Percentiles rank a stretch among this genome's conserved stretches.
phyloP scores from a whole-genome alignment of 768 basidiomycete genomes.

The Serendipita indica region DNA sequence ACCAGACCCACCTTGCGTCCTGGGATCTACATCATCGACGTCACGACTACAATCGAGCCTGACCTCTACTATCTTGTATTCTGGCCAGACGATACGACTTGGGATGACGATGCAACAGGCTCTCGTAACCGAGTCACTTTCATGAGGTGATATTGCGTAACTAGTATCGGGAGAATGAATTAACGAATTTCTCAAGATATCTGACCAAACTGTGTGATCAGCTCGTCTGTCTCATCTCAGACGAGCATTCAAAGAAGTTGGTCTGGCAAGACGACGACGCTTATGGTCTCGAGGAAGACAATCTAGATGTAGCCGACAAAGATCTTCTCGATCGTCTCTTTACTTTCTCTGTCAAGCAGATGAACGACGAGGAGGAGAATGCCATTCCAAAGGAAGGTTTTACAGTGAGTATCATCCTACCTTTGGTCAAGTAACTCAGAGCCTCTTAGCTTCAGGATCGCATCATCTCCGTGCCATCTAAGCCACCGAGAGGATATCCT shows the following conservation, averaged over 20 bases:
- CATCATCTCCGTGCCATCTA: background rate
- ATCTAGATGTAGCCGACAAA: constrained; percentile 20
- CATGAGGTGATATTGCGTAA: constrained; percentile 32
- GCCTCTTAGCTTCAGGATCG: background rate
- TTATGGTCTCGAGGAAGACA: constrained; percentile 16
- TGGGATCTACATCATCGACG: constrained; percentile 32
- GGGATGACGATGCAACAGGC: constrained; percentile 36
- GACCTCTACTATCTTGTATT: constrained; percentile 32
- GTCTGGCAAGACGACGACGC: constrained; percentile 28
- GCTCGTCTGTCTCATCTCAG: constrained; percentile 35
- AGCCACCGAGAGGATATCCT: background rate
- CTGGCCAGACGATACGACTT: constrained; percentile 48
- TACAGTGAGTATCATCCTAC: constrained; percentile 22
- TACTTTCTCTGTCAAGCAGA: constrained; percentile 40
- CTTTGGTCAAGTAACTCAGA: background rate
- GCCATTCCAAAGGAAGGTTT: constrained; percentile 33
- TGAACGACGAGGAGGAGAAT: constrained; percentile 38
- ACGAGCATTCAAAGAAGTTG: constrained; percentile 31
- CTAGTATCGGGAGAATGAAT: background rate
- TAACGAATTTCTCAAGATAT: constrained; percentile 27
- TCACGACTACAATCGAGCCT: constrained; percentile 16
- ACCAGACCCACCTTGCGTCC: constrained; percentile 27
- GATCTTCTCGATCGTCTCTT: constrained; percentile 35
- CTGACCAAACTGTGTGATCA: constrained; percentile 47
- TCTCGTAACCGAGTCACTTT: constrained; percentile 42